A percentile compares a stretch with the other conserved stretches of the same genome.
phyloP scores from a whole-genome alignment of 331 rosid species.

The Quercus phellos region DNA sequence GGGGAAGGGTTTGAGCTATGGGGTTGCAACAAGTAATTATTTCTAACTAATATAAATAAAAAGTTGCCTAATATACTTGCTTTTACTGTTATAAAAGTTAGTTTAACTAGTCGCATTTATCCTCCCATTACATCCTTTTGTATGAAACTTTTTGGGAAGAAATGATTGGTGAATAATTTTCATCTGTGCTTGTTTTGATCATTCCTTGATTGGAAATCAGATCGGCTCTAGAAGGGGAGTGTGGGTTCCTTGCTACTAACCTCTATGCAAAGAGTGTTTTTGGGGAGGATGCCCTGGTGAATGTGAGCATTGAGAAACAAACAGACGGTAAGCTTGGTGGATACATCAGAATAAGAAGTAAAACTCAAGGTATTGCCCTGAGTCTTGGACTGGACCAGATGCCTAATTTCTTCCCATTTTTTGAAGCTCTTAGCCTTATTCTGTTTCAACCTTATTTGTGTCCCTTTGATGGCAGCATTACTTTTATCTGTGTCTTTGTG shows the following conservation, averaged over 20 bases:
- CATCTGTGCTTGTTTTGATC: conserved; percentile 12
- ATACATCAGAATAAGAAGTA: conserved; percentile 97
- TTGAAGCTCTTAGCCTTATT: conserved; percentile 20
- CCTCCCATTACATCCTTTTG: neutral
- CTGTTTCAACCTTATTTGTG: conserved; percentile 11
- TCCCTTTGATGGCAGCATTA: neutral
- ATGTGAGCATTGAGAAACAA: conserved; percentile 91
- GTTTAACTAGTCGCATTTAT: too few species aligned
- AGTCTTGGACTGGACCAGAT: conserved; percentile 65
- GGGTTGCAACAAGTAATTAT: too few species aligned
- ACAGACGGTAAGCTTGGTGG: conserved; percentile 83
- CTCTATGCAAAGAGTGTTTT: conserved; percentile 94
- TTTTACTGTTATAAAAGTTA: too few species aligned
- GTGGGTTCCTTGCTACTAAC: conserved; percentile 98
- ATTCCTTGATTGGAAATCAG: conserved; percentile 33
- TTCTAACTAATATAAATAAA: too few species aligned
- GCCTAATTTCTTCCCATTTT: conserved; percentile 8
- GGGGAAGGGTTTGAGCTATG: too few species aligned
- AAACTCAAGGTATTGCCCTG: conserved; percentile 97
- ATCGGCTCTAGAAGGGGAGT: conserved; percentile 94
- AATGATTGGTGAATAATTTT: conserved; percentile 8
- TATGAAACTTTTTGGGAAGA: conserved; percentile 1
- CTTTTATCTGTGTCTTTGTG: neutral
- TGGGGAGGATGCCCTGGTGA: conserved; percentile 97
- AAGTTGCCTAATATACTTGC: too few species aligned